Base-by-base conservation (phyloP, 352 stramenopile genomes). In the Phytophthora brassicae region DNA sequence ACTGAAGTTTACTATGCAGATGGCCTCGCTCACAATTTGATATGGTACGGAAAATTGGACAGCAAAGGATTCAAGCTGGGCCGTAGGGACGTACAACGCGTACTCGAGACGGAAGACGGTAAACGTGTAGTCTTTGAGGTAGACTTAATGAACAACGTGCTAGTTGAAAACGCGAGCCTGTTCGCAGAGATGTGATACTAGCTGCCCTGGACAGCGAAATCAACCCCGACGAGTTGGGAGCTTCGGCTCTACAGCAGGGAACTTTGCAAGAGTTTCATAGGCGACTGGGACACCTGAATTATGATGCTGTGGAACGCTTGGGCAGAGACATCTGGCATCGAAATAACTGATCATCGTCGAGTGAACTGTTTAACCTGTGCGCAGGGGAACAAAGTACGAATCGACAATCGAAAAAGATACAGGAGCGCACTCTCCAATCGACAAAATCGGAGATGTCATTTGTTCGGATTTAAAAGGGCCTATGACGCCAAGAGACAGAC, bases 401-500 rank as follows among this genome's bases (percentile, higher is more conserved):
- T 23, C 17, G 23, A 14, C 35, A 28, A 8, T 46, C 49, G 4
- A 19, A 22, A 16, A 46, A 24, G 48, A 56, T 12, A 47, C 16
- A 11, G 36, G 36, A 3, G 23, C 13, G 1, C 36, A 48, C n/a
- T 48, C 35, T 3, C 16, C 35, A 7, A 57, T 57, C 14, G 36
- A 57, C 16, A 38, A 36, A 11, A 36, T 57, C 2, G 36, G 23
- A 28, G 35, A 36, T 2, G 49, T 47, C 5, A 57, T 57, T 14
- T 59, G 39, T 17, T 50, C 17, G 11, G 28, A 54, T 31, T 13
- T 54, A 8, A 54, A 54, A 14, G 26, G 47, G 14, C 29, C 29
- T 0, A 54, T 54, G 29, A 60, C 42, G 3, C 28, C 29, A 23
- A n/a, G 17, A 29, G 31, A 48, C 33, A 13, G 20, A 29, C 44